Conservation (phyloP, 768 basidiomycete species). For the Fomitopsis serialis region DNA sequence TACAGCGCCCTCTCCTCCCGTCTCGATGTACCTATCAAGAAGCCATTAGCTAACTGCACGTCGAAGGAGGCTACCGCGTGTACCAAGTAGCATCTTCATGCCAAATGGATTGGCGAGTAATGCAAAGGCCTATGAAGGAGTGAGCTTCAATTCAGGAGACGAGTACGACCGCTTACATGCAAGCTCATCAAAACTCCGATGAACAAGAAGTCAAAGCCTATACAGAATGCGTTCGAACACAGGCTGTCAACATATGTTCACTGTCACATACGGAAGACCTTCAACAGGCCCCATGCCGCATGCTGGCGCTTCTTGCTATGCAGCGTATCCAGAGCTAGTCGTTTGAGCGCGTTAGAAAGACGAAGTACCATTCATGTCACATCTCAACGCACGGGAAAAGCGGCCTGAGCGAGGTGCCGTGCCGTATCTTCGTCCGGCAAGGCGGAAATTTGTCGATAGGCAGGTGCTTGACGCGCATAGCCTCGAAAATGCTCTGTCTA, state of each 20-base stretch:
- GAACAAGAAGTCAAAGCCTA: not conserved
- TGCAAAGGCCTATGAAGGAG: too few species aligned
- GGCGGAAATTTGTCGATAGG: conserved; percentile 38
- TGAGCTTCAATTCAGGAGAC: too few species aligned
- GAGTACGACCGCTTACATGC: too few species aligned
- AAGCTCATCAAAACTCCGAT: not conserved
- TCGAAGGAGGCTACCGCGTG: not conserved
- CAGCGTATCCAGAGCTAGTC: conserved; percentile 1
- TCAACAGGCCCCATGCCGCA: conserved; percentile 24
- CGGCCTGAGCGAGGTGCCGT: conserved; percentile 30
- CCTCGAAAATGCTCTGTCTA: too few species aligned
- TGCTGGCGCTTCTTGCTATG: conserved; percentile 23
- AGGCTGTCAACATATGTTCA: not conserved
- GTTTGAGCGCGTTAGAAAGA: not conserved
- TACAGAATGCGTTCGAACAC: not conserved
- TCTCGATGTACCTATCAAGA: conserved; percentile 25
- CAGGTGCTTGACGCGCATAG: conserved; percentile 38
- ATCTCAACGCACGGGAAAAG: too few species aligned
- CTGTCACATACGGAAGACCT: conserved; percentile 7
- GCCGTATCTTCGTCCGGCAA: conserved; percentile 42
- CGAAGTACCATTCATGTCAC: conserved; percentile 27
- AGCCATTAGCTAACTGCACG: not conserved
- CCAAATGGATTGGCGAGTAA: not conserved
- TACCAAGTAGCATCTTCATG: not conserved
- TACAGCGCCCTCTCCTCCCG: conserved; percentile 37